Percentiles rank a stretch among this genome's conserved stretches.
Evolutionary conservation across 192 early-diverging fungal genomes (phyloP).

Genomic region (Backusella tuberculispora): DNA sequence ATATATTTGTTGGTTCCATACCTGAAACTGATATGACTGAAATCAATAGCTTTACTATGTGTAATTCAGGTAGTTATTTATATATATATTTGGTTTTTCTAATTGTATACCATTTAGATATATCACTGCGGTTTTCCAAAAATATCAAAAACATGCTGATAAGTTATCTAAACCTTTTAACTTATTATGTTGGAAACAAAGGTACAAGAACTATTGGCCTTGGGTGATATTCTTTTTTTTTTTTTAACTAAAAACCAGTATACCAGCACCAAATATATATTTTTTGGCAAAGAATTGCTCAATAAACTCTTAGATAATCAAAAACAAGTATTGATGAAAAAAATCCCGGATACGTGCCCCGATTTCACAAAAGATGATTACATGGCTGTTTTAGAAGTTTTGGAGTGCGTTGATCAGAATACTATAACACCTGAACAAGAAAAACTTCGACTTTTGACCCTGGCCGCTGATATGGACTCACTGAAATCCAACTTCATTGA

Average conservation of each 20-base stretch:
- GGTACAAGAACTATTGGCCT: slow-evolving; percentile 5
- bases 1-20: too few species aligned
- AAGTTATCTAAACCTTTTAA: neutral
- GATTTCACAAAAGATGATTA: neutral
- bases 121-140: neutral
- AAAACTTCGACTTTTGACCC: neutral
- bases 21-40: too few species aligned
- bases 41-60: too few species aligned
- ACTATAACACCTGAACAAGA: neutral
- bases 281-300: neutral
- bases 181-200: neutral
- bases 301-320: neutral
- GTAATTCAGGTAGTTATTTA: too few species aligned
- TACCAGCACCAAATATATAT: neutral
- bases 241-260: neutral
- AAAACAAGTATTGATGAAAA: neutral
- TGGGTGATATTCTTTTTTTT: neutral
- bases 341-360: slow-evolving; percentile 7
- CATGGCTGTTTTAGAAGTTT: neutral
- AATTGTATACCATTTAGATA: too few species aligned
- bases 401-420: neutral
- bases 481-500: neutral
- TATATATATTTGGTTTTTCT: too few species aligned
- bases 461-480: neutral
- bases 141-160: neutral